Percentiles rank a stretch among this genome's conserved stretches.
Evolutionary conservation across 2,329 filamentous ascomycete species (phyloP).

Genomic region (Ilyonectria mors-panacis): DNA sequence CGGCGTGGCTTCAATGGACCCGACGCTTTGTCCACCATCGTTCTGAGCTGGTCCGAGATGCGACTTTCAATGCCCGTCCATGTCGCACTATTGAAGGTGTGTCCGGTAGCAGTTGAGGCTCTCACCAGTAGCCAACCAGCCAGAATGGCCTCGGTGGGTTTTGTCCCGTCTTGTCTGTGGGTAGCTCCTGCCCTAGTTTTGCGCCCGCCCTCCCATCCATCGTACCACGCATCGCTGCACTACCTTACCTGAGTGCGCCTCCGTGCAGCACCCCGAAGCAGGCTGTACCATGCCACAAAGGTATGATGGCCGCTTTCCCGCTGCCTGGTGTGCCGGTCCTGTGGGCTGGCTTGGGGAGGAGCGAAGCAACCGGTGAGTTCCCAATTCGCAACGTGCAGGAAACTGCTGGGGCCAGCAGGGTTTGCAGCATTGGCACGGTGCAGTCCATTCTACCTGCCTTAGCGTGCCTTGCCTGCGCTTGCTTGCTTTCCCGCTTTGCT

Average conservation of each 20-base stretch:
- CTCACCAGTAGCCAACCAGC: neutral
- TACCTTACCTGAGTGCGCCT: neutral
- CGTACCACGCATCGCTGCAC: constrained; percentile 14
- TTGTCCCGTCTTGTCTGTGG: neutral
- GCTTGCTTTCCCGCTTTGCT: neutral
- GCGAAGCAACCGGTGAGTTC: constrained; percentile 17
- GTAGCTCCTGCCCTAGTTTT: constrained; percentile 1
- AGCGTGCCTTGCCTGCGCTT: neutral
- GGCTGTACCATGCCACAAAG: constrained; percentile 20
- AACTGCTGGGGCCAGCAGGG: constrained; percentile 20
- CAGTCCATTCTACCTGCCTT: neutral
- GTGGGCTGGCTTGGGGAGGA: constrained; percentile 16
- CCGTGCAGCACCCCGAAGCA: constrained; percentile 16
- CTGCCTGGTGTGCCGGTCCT: neutral
- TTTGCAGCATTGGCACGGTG: constrained; percentile 17
- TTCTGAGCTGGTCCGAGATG: neutral
- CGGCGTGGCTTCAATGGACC: constrained; percentile 1
- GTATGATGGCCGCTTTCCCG: constrained; percentile 10
- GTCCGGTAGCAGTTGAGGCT: neutral
- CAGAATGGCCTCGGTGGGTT: neutral
- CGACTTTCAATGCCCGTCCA: neutral
- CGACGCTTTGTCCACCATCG: neutral
- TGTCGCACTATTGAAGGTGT: neutral
- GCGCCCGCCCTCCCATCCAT: constrained; percentile 11
- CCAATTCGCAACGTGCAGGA: constrained; percentile 22